Base-by-base conservation (phyloP, 2,329 filamentous ascomycete genomes). In the Fusarium cicatricum region DNA sequence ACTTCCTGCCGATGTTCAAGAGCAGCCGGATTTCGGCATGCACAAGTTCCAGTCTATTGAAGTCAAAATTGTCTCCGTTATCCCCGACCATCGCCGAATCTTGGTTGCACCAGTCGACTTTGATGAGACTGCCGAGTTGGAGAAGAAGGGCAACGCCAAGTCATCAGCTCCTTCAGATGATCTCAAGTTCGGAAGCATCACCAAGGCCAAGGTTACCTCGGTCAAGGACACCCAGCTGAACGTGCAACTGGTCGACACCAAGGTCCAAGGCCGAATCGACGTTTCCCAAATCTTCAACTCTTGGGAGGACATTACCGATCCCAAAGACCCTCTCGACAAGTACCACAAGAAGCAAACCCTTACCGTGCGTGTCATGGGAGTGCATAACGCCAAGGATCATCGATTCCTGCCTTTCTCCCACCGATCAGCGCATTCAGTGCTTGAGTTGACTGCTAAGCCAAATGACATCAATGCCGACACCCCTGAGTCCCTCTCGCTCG, bases 221-320 rank as follows among this genome's bases (percentile, higher is more conserved):
- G 80, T 97, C 70, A 97, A 96, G 75, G 88, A 89, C 42, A 97
- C 94, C 0, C 95, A 99, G 72, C 80, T 98, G 50, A 98, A 98
- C 65, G 92, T 99, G 6, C 86, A 90, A 64, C 82, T 98, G 44
- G 89, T 91, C 37, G 91, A 96, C 70, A 73, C 61, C 31, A 66
- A 75, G 14, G 82, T 96, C 9, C 91, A 96, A 71, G 95, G 94
- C n/a, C 91, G 95, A 15, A 88, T 99, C 55, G 94, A 97, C 70
- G 85, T 95, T 6, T 96, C 95, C 1, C 92, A 98, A 72, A 77
- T 93, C 11, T 99, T 96, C 72, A 90, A 97, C 72, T 82, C 81
- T 11, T 97, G 90, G 89, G 90, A 96, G 40, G 88, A 94, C 37
- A 95, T 99, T 68, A 82, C 86, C 51, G 87, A 97, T 70, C 85